Conservation (phyloP, 2,329 filamentous ascomycete genomes). For the Epichloe gansuensis region DNA sequence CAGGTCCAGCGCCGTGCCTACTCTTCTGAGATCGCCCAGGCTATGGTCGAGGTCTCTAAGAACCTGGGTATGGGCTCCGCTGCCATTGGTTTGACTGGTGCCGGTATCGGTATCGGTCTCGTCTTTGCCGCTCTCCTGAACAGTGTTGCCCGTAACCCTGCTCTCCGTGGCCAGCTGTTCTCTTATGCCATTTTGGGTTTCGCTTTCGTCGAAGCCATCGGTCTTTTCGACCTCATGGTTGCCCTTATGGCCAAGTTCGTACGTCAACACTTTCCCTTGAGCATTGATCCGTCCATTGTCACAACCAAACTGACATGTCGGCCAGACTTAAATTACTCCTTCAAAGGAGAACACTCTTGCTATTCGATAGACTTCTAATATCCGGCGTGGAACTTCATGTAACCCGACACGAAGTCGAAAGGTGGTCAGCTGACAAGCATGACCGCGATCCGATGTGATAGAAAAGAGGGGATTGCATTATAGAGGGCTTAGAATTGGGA, state of each 20-base stretch:
- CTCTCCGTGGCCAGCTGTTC: conserved; percentile 91
- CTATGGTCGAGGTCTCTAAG: conserved; percentile 83
- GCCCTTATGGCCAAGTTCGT: conserved; percentile 89
- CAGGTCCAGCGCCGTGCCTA: conserved; percentile 59
- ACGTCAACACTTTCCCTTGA: conserved; percentile 25
- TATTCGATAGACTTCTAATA: conserved; percentile 24
- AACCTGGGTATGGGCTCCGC: conserved; percentile 82
- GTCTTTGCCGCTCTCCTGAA: conserved; percentile 85
- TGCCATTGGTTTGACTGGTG: conserved; percentile 84
- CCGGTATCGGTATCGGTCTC: conserved; percentile 90
- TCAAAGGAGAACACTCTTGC: conserved; percentile 23
- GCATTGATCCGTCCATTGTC: background rate
- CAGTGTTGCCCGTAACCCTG: conserved; percentile 87
- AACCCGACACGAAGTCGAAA: conserved; percentile 15
- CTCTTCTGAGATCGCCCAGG: conserved; percentile 79
- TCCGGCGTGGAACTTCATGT: conserved; percentile 16
- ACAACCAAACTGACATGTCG: conserved; percentile 4
- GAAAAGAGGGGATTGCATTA: conserved; percentile 25
- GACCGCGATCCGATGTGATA: conserved; percentile 21
- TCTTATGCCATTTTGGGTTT: conserved; percentile 92
- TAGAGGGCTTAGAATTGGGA: conserved; percentile 30
- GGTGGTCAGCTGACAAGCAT: conserved; percentile 16
- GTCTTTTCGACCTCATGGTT: conserved; percentile 85
- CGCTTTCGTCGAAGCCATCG: conserved; percentile 87
- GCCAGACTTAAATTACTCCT: conserved; percentile 26